A percentile compares a stretch with the other conserved stretches of the same genome.
Conservation (phyloP, 129 eudicot genomes). For the Centella asiatica region DNA sequence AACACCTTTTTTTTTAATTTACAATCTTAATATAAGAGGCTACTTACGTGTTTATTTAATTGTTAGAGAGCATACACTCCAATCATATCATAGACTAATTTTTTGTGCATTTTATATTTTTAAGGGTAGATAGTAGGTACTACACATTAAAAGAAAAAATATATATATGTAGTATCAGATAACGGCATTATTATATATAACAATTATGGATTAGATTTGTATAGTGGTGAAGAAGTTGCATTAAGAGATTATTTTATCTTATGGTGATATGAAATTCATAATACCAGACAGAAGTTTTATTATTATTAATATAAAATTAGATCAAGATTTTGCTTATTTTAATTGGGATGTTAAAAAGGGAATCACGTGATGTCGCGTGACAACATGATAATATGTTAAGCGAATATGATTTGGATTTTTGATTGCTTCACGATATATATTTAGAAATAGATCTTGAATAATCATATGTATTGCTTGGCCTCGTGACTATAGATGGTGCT, state of each 20-base stretch:
- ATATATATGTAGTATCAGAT: too few species aligned
- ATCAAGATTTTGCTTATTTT: background rate
- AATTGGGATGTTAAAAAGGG: slow-evolving; percentile 9
- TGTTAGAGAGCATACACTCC: background rate
- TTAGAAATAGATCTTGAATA: background rate
- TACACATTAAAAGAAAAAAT: too few species aligned
- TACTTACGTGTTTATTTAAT: background rate
- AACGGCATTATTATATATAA: background rate
- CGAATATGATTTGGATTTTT: slow-evolving; percentile 50
- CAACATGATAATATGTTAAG: slow-evolving; percentile 35
- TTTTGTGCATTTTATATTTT: too few species aligned
- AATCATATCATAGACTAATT: background rate
- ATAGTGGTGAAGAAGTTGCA: background rate
- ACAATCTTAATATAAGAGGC: slow-evolving; percentile 10
- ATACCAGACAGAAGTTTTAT: background rate
- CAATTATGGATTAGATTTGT: background rate
- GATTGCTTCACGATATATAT: slow-evolving; percentile 33
- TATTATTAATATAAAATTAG: background rate
- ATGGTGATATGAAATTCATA: slow-evolving; percentile 12
- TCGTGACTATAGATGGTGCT: slow-evolving; percentile 36
- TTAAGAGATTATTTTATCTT: background rate
- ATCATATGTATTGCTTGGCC: slow-evolving; percentile 9
- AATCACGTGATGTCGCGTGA: slow-evolving; percentile 85
- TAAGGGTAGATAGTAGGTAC: slow-evolving; percentile 8
- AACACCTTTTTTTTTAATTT: slow-evolving; percentile 13